Evolutionary conservation across 345 rosid genomes (phyloP), one percentile per base, ranked within the genome.

Genomic region (Citrus mangshanensis): DNA sequence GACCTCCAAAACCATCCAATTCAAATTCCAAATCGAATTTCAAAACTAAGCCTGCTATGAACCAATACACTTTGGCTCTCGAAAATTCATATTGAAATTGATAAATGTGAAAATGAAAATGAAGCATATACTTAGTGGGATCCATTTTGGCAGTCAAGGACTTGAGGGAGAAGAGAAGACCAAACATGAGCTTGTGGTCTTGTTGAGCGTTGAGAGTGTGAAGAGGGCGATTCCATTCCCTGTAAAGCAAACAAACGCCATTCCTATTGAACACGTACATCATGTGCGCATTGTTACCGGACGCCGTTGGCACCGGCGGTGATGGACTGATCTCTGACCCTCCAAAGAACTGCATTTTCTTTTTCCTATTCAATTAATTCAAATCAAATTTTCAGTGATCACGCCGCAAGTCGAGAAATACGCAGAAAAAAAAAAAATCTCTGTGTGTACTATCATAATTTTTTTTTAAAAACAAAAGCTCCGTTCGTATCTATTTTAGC

Each of bases 161-260:
- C 85, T 96, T 96, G 87, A 94, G 99, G 5, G 98, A 94, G 94
- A 94, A 96, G 83, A 96, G 99, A 68, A 94, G 91, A 71, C 99
- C 99, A 54, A 92, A 96, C 97, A 96, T 94, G 82, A 96, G 99
- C 86, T 93, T 93, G 79, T 89, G 98, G 76, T 97, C 99, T 85
- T 91, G 98, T 78, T 91, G 98, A 14, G 93, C 83, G 68, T 89
- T 90, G 6, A 94, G 93, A 40, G 99, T 92, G 69, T 87, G 95
- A 78, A 94, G 98, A 16, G 96, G 92, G 2, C 98, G 94, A 75
- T 91, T 87, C 97, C 98, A 93, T 82, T 97, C 98, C 81, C 93
- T 83, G 89, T 92, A 97, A 25, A 93, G 88, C 86, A 97, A 89
- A 84, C 99, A 94, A 10, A 93, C 89, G 0, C 99, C 99, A 76